A percentile compares a stretch with the other conserved stretches of the same genome.
phyloP scores from a whole-genome alignment of 768 basidiomycete species.

The Rhodosporidiobolus odoratus region DNA sequence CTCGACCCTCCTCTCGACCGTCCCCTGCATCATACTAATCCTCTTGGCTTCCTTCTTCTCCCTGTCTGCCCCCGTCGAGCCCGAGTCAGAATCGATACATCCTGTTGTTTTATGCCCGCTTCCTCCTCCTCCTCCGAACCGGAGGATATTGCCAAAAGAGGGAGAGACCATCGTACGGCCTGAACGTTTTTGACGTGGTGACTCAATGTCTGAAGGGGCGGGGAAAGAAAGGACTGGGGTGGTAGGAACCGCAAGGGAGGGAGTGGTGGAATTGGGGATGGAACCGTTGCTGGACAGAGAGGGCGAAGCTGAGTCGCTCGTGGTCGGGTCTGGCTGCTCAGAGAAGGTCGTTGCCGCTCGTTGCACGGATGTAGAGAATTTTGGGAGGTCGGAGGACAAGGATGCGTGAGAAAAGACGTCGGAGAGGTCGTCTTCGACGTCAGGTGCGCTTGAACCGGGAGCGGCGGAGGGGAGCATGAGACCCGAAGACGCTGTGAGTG shows the following conservation, averaged over 20 bases:
- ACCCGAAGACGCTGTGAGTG: not conserved
- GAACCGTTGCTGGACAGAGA: not conserved
- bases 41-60: not conserved
- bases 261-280: too few species aligned
- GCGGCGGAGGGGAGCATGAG: conserved; percentile 2
- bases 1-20: conserved; percentile 7
- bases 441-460: not conserved
- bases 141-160: not conserved
- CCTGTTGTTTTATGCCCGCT: too few species aligned
- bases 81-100: too few species aligned
- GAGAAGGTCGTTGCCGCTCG: not conserved
- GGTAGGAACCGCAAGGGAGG: not conserved
- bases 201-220: too few species aligned
- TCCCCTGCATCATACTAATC: conserved; percentile 3
- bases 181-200: not conserved
- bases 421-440: not conserved
- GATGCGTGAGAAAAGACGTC: not conserved
- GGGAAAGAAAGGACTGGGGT: not conserved
- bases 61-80: not conserved
- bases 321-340: too few species aligned
- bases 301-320: not conserved
- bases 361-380: conserved; percentile 15
- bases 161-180: not conserved
- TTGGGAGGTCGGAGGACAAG: not conserved
- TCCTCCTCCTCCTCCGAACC: not conserved